phyloP scores from a whole-genome alignment of 2,329 filamentous ascomycete species.

The Colletotrichum sp. region DNA sequence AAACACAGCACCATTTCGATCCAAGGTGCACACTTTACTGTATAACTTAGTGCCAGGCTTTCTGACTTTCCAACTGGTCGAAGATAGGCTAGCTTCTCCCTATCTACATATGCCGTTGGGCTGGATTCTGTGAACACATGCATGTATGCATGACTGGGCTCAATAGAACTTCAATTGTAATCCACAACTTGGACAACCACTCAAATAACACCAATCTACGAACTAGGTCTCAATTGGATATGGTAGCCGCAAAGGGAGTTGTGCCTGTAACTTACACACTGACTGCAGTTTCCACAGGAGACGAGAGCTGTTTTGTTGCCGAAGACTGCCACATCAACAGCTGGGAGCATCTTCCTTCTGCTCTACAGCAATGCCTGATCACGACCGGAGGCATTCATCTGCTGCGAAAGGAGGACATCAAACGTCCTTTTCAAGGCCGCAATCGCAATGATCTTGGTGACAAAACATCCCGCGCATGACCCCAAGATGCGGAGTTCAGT shows the following conservation, averaged over 20 bases:
- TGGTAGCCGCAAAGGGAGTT: background rate
- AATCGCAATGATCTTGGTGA: background rate
- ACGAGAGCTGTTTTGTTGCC: background rate
- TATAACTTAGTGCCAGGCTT: background rate
- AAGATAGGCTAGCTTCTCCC: background rate
- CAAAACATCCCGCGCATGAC: background rate
- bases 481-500: conserved; percentile 2
- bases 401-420: background rate
- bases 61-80: background rate
- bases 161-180: background rate
- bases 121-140: background rate
- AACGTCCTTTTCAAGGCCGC: background rate
- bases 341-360: background rate
- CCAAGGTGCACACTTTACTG: background rate
- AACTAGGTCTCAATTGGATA: background rate
- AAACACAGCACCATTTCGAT: background rate
- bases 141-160: background rate
- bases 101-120: background rate
- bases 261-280: background rate
- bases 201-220: background rate
- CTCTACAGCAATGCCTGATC: background rate
- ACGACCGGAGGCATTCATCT: background rate
- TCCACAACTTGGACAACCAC: background rate
- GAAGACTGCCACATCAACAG: background rate
- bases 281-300: background rate